Percentiles rank a stretch among this genome's conserved stretches.
Conservation (phyloP, 495 filamentous ascomycete species). For the Astrothelium subdiscretum region DNA sequence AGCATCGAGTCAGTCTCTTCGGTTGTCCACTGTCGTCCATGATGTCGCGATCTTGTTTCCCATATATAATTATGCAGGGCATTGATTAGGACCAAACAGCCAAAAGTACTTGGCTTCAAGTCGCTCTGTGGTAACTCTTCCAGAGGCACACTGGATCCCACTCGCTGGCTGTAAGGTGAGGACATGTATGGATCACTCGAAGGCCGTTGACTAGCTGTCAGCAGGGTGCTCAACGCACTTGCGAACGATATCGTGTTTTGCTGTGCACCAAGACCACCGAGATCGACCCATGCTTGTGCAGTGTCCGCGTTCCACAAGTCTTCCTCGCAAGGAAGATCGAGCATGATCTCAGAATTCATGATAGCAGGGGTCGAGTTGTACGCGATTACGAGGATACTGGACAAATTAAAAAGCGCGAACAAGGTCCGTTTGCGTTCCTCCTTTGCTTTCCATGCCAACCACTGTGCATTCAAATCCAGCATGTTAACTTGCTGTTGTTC, state of each 20-base stretch:
- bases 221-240: conserved; percentile 63
- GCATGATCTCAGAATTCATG: conserved; percentile 85
- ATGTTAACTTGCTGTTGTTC: conserved; percentile 9
- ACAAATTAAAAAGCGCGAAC: conserved; percentile 81
- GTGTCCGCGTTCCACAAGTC: conserved; percentile 81
- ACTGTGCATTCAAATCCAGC: conserved; percentile 62
- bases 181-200: conserved; percentile 26
- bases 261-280: conserved; percentile 56
- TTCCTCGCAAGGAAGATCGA: conserved; percentile 90
- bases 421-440: conserved; percentile 94
- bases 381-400: conserved; percentile 79
- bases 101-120: conserved; percentile 82
- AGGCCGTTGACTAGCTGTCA: conserved; percentile 65
- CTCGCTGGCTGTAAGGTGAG: conserved; percentile 32
- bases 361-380: conserved; percentile 86
- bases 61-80: conserved; percentile 97
- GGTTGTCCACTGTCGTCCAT: conserved; percentile 80
- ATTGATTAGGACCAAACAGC: conserved; percentile 87
- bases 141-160: conserved; percentile 33
- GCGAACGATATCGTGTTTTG: conserved; percentile 60
- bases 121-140: conserved; percentile 48
- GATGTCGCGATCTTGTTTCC: conserved; percentile 88
- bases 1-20: conserved; percentile 95
- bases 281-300: conserved; percentile 61
- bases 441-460: conserved; percentile 75